These are phyloP conservation scores for Pythium scleroteichum DNA, from an alignment of 352 stramenopile species.

Conservation along the genomic window DNA sequence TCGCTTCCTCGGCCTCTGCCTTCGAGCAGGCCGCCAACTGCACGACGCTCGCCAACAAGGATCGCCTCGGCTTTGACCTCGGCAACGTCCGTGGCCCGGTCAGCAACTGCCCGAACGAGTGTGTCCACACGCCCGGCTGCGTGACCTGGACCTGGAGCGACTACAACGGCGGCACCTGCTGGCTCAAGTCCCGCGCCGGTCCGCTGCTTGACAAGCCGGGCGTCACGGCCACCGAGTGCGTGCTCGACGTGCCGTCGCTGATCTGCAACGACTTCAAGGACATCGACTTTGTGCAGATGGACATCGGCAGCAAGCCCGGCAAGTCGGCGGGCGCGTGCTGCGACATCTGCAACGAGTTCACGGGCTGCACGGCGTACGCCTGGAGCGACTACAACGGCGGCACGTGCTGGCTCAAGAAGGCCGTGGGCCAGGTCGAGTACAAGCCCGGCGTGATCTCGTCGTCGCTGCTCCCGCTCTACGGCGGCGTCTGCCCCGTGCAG, in stretches of 20 bases:
- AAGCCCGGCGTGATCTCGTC: slow-evolving; percentile 13
- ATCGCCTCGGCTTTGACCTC: slow-evolving; percentile 10
- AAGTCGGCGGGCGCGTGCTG: slow-evolving; percentile 7
- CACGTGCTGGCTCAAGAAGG: slow-evolving; percentile 55
- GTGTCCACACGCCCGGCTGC: slow-evolving; percentile 10
- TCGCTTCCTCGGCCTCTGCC: slow-evolving; percentile 10
- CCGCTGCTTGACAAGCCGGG: slow-evolving; percentile 9
- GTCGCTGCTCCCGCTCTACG: background rate
- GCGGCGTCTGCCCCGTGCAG: background rate
- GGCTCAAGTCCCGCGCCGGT: slow-evolving; percentile 24
- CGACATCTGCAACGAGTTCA: slow-evolving; percentile 8
- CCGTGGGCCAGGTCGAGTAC: slow-evolving; percentile 3
- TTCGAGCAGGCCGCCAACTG: slow-evolving; percentile 1
- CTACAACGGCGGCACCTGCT: slow-evolving; percentile 26
- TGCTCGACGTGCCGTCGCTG: background rate
- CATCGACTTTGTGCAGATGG: slow-evolving; percentile 21
- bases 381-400: slow-evolving; percentile 51
- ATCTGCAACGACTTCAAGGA: slow-evolving; percentile 5
- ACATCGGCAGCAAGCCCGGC: slow-evolving; percentile 6
- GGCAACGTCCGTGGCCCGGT: slow-evolving; percentile 10
- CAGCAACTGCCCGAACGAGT: slow-evolving; percentile 5
- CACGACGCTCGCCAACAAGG: slow-evolving; percentile 9
- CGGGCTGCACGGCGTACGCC: slow-evolving; percentile 13
- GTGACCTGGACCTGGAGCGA: slow-evolving; percentile 19
- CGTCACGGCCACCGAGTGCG: slow-evolving; percentile 1